A percentile compares a stretch with the other conserved stretches of the same genome.
Evolutionary conservation across 306 rosid genomes (phyloP).

Genomic region (Mimosa pudica): DNA sequence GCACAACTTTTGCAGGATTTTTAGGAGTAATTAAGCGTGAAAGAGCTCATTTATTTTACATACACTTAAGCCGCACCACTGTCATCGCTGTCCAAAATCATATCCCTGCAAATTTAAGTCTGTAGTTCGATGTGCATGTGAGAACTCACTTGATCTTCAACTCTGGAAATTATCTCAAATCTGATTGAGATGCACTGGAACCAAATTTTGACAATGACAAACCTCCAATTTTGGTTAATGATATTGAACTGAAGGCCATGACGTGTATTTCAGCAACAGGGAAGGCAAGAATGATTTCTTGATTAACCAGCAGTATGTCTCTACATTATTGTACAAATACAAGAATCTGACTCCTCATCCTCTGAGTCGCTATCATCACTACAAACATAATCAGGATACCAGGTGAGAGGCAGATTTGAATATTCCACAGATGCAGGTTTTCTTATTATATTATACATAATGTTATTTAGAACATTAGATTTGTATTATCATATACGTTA

Average conservation of each 20-base stretch:
- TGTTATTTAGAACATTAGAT: constrained; percentile 15
- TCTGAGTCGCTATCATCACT: constrained; percentile 83
- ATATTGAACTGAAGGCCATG: constrained; percentile 34
- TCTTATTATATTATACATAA: constrained; percentile 4
- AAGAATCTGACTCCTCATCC: constrained; percentile 73
- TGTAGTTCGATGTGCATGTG: constrained; percentile 32
- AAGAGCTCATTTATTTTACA: constrained; percentile 33
- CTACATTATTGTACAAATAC: constrained; percentile 81
- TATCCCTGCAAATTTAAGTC: constrained; percentile 27
- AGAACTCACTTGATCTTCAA: constrained; percentile 36
- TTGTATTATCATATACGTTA: constrained; percentile 23
- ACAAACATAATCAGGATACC: constrained; percentile 49
- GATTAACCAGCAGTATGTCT: constrained; percentile 49
- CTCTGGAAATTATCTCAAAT: constrained; percentile 40
- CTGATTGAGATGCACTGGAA: constrained; percentile 40
- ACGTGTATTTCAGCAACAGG: constrained; percentile 35
- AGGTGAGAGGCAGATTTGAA: constrained; percentile 28
- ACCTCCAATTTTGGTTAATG: constrained; percentile 35
- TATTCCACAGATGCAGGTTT: constrained; percentile 10
- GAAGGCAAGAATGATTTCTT: constrained; percentile 39
- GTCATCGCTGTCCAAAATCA: constrained; percentile 40
- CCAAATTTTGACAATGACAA: constrained; percentile 34
- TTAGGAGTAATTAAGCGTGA: constrained; percentile 31
- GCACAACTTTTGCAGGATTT: constrained; percentile 34
- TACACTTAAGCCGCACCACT: constrained; percentile 33